A percentile compares a stretch with the other conserved stretches of the same genome.
These are phyloP conservation scores for Gardenia jasminoides DNA, from an alignment of 257 asterid genomes.

Conservation along the genomic window DNA sequence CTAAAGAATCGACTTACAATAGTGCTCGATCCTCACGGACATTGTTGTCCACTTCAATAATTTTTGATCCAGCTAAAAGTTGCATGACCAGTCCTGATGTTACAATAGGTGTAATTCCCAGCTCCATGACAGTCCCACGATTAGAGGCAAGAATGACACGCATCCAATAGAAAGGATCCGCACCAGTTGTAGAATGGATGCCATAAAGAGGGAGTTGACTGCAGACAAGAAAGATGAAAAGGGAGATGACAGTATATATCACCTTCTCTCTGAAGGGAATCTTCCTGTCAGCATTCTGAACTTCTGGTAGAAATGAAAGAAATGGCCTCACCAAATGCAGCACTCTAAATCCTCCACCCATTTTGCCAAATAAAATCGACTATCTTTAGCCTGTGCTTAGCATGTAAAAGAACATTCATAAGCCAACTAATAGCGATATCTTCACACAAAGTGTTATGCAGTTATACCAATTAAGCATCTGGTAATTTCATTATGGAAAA, in stretches of 20 bases:
- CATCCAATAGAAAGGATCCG: conserved; percentile 93
- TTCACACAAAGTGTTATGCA: no score
- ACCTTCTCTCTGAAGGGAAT: conserved; percentile 87
- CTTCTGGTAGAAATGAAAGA: conserved; percentile 80
- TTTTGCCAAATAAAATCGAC: conserved; percentile 17
- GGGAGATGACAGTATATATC: conserved; percentile 73
- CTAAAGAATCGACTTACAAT: conserved; percentile 55
- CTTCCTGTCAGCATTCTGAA: conserved; percentile 79
- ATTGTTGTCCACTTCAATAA: conserved; percentile 80
- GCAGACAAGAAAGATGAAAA: conserved; percentile 75
- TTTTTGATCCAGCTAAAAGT: conserved; percentile 76
- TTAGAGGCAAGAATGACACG: conserved; percentile 89
- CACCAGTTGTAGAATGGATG: conserved; percentile 90
- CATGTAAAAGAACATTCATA: no score
- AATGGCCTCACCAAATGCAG: conserved; percentile 84
- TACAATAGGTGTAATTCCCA: conserved; percentile 84
- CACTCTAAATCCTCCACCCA: conserved; percentile 87
- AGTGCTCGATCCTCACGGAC: conserved; percentile 86
- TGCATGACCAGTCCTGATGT: conserved; percentile 86
- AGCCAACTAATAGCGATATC: no score
- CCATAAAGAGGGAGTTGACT: conserved; percentile 87
- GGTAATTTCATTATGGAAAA: no score
- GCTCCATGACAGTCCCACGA: conserved; percentile 89
- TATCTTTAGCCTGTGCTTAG: no score
- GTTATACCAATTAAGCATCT: no score